phyloP scores from a whole-genome alignment of 163 green algal species.

The Chloromonas sp. region DNA sequence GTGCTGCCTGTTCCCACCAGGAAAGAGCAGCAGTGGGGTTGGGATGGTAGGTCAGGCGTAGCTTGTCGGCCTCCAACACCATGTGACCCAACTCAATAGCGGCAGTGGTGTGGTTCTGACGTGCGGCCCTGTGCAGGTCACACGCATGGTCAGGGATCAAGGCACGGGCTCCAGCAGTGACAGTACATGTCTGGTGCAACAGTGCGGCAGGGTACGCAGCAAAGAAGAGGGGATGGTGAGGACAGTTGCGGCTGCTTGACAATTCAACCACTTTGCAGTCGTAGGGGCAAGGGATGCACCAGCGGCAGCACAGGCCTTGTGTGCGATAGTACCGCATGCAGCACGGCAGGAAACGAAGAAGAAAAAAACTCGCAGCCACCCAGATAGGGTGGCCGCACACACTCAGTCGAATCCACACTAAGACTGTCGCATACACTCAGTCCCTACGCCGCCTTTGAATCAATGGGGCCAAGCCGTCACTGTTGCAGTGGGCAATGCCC shows the following conservation, averaged over 20 bases:
- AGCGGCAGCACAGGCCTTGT: too few species aligned
- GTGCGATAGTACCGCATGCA: too few species aligned
- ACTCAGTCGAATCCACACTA: too few species aligned
- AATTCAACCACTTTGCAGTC: background rate
- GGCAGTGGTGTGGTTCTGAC: slow-evolving; percentile 3
- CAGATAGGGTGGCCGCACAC: too few species aligned
- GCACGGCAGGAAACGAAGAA: too few species aligned
- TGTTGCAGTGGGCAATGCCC: too few species aligned
- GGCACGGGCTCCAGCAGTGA: background rate
- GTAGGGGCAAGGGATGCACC: background rate
- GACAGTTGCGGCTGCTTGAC: background rate
- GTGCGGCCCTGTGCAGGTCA: background rate
- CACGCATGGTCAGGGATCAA: background rate
- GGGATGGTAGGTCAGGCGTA: slow-evolving; percentile 6
- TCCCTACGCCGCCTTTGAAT: too few species aligned
- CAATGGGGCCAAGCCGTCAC: too few species aligned
- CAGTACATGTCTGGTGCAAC: too few species aligned
- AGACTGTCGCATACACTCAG: too few species aligned
- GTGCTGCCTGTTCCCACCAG: slow-evolving; percentile 6
- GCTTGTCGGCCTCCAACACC: slow-evolving; percentile 6
- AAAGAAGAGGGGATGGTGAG: background rate
- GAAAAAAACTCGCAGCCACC: too few species aligned
- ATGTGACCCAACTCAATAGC: slow-evolving; percentile 26
- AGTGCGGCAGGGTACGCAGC: background rate
- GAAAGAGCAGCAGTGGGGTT: background rate